phyloP scores from a whole-genome alignment of 345 rosid species.

The Eucalyptus marginata region DNA sequence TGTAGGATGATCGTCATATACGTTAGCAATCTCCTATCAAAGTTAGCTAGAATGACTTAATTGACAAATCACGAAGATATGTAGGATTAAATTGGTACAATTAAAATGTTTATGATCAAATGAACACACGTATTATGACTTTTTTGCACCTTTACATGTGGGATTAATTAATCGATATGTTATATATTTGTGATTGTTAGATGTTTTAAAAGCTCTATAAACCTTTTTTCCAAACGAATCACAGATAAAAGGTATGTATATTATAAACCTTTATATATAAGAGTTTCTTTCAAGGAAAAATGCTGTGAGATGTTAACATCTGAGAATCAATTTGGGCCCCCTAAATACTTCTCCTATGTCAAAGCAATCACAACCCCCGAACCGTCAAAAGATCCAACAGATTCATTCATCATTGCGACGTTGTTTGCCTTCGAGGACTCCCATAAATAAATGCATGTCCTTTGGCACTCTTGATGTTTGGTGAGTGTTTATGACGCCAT shows the following conservation, averaged over 20 bases:
- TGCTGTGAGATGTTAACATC: background rate
- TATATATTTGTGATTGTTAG: background rate
- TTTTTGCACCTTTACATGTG: background rate
- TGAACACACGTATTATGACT: rapidly evolving
- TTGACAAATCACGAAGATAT: rapidly evolving
- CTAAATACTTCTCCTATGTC: background rate
- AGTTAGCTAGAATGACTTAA: rapidly evolving
- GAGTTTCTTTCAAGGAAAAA: background rate
- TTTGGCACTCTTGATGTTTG: background rate
- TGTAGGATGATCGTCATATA: rapidly evolving
- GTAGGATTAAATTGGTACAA: rapidly evolving
- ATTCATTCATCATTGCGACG: background rate
- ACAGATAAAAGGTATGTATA: rapidly evolving
- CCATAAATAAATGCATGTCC: background rate
- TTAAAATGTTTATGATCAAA: rapidly evolving
- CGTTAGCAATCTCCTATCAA: rapidly evolving
- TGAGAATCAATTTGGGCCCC: background rate
- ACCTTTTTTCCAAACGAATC: background rate
- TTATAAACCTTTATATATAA: background rate
- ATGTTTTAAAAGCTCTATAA: background rate
- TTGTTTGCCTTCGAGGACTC: background rate
- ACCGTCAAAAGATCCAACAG: background rate
- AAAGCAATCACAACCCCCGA: background rate
- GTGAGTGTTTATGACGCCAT: background rate
- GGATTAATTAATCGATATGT: background rate